A percentile compares a stretch with the other conserved stretches of the same genome.
These are phyloP conservation scores for Xerocomus brunneocitrinus DNA, from an alignment of 768 basidiomycete genomes.

Conservation along the genomic window DNA sequence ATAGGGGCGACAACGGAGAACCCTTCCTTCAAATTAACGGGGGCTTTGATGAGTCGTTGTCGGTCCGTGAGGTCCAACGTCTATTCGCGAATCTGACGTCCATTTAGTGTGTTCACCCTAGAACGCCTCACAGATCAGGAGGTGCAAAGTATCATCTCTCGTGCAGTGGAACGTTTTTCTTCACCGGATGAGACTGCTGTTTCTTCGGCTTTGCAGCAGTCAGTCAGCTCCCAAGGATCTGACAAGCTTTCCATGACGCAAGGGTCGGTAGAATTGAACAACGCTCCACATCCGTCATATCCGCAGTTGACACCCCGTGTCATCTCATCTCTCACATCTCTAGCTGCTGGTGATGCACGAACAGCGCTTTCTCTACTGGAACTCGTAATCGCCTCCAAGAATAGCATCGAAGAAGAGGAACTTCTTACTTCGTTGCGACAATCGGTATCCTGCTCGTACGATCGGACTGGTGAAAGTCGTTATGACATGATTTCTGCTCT, in stretches of 20 bases:
- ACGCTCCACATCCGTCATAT: conserved; percentile 18
- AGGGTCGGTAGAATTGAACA: conserved; percentile 18
- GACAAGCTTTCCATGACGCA: conserved; percentile 11
- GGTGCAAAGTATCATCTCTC: conserved; percentile 51
- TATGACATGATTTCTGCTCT: conserved; percentile 84
- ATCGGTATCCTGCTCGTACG: conserved; percentile 64
- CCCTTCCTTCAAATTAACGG: conserved; percentile 77
- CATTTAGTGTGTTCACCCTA: conserved; percentile 65
- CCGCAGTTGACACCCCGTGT: conserved; percentile 45
- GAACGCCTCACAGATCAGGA: conserved; percentile 63
- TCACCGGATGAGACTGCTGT: conserved; percentile 5
- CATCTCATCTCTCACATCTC: conserved; percentile 45
- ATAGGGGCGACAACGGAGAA: conserved; percentile 89
- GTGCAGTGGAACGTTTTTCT: conserved; percentile 42
- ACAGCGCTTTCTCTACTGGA: conserved; percentile 77
- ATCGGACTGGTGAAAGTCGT: conserved; percentile 68
- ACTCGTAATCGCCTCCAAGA: conserved; percentile 49
- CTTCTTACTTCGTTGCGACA: conserved; percentile 56
- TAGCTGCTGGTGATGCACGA: conserved; percentile 68
- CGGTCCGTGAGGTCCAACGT: conserved; percentile 42
- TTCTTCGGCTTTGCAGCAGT: conserved; percentile 3
- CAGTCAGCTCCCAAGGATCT: conserved; percentile 16
- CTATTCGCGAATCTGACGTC: conserved; percentile 13
- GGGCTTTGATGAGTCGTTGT: conserved; percentile 70
- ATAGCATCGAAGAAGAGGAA: conserved; percentile 38